Evolutionary conservation across 352 stramenopile genomes (phyloP).

Genomic region (Phytophthora cajani): DNA sequence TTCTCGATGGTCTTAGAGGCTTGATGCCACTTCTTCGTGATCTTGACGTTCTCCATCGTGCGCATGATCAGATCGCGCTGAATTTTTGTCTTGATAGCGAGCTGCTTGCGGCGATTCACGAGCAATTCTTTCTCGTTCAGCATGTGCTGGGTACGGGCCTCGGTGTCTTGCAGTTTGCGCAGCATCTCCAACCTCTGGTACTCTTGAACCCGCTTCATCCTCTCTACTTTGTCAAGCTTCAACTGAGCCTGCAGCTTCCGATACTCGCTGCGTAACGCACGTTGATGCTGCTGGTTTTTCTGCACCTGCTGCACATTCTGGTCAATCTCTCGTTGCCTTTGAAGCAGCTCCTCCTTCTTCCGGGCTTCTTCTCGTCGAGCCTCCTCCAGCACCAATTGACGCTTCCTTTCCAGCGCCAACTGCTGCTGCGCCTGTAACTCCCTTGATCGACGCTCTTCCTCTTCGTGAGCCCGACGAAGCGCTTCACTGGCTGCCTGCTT

Average conservation of each 20-base stretch:
- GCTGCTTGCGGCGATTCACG: slow-evolving; percentile 77
- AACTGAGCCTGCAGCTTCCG: slow-evolving; percentile 79
- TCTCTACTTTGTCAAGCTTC: slow-evolving; percentile 91
- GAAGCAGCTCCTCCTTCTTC: slow-evolving; percentile 70
- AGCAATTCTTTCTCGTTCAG: slow-evolving; percentile 84
- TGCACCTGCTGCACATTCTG: slow-evolving; percentile 74
- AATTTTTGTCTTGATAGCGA: slow-evolving; percentile 86
- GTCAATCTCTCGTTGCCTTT: slow-evolving; percentile 74
- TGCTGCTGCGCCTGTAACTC: slow-evolving; percentile 72
- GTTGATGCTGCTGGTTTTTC: slow-evolving; percentile 71
- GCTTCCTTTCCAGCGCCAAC: slow-evolving; percentile 76
- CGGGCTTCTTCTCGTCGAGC: slow-evolving; percentile 74
- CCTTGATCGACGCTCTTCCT: slow-evolving; percentile 60
- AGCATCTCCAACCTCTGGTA: slow-evolving; percentile 92
- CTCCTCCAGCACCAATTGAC: slow-evolving; percentile 73
- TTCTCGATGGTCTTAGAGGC: slow-evolving; percentile 82
- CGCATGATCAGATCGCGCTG: slow-evolving; percentile 89
- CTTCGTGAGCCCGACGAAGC: slow-evolving; percentile 62
- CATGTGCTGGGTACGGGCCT: slow-evolving; percentile 85
- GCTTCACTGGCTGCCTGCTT: slow-evolving; percentile 70
- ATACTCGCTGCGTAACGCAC: slow-evolving; percentile 88
- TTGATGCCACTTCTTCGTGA: slow-evolving; percentile 89
- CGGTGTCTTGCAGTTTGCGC: slow-evolving; percentile 85
- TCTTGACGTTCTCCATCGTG: slow-evolving; percentile 90
- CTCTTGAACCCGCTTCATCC: slow-evolving; percentile 92